These are phyloP conservation scores for Rosa multiflora DNA, from an alignment of 306 rosid genomes.

Conservation along the genomic window DNA sequence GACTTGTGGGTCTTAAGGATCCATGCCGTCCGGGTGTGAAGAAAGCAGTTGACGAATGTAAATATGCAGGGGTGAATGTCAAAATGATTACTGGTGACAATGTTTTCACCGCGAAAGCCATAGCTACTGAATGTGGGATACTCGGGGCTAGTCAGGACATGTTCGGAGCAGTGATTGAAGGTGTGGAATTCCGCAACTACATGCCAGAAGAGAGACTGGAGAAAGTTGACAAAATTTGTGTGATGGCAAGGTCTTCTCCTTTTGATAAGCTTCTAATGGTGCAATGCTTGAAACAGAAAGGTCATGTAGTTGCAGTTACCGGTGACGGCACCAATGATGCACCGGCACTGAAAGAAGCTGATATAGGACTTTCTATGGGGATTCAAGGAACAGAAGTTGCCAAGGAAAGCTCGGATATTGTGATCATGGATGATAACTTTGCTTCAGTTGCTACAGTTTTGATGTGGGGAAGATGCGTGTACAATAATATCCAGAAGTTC, in stretches of 20 bases:
- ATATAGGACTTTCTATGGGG: conserved; percentile 40
- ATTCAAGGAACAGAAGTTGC: conserved; percentile 39
- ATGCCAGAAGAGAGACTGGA: conserved; percentile 31
- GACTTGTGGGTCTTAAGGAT: conserved; percentile 37
- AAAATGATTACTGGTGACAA: conserved; percentile 46
- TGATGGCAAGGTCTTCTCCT: conserved; percentile 41
- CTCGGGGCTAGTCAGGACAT: conserved; percentile 18
- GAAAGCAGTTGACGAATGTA: conserved; percentile 34
- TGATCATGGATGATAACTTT: conserved; percentile 39
- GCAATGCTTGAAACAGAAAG: conserved; percentile 35
- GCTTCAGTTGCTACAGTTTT: conserved; percentile 29
- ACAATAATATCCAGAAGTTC: conserved; percentile 39
- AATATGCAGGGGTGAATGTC: conserved; percentile 29
- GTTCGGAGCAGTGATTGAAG: conserved; percentile 34
- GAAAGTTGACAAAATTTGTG: conserved; percentile 32
- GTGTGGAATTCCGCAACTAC: conserved; percentile 33
- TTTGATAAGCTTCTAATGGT: conserved; percentile 32
- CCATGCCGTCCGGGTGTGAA: conserved; percentile 34
- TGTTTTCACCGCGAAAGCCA: conserved; percentile 36
- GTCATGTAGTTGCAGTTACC: conserved; percentile 40
- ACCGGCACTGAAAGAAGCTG: conserved; percentile 35
- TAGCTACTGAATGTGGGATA: conserved; percentile 41
- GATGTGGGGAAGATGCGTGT: conserved; percentile 43
- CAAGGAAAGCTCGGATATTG: conserved; percentile 29
- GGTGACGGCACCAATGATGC: conserved; percentile 38